Percentiles rank a stretch among this genome's conserved stretches.
Evolutionary conservation across 176 grass and related monocot genomes (phyloP).

Genomic region (Thalia dealbata): DNA sequence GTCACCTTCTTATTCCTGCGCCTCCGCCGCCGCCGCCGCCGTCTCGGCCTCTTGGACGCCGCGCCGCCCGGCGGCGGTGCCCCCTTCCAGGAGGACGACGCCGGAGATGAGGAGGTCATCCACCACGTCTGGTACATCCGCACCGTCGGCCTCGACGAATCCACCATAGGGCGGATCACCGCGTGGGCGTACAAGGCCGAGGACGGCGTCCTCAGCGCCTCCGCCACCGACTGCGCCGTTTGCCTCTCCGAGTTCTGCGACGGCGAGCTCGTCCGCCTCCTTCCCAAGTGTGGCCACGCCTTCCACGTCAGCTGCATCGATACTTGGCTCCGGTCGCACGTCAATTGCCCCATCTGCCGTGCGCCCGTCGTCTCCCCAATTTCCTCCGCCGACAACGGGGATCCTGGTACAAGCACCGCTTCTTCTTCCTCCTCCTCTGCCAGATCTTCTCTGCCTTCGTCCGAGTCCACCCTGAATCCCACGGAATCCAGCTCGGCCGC

Average conservation of each 20-base stretch:
- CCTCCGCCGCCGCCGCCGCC: background rate
- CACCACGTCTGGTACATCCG: constrained; percentile 80
- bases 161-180: constrained; percentile 56
- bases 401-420: background rate
- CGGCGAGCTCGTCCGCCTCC: constrained; percentile 70
- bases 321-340: constrained; percentile 64
- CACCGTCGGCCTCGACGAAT: constrained; percentile 78
- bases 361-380: constrained; percentile 34
- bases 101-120: constrained; percentile 19
- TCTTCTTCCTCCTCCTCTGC: background rate
- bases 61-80: background rate
- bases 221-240: constrained; percentile 36
- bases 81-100: background rate
- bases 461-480: background rate
- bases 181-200: constrained; percentile 55
- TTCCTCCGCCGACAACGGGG: background rate
- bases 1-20: background rate
- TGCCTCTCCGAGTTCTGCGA: constrained; percentile 74
- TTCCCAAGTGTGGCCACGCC: constrained; percentile 62
- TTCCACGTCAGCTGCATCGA: constrained; percentile 85
- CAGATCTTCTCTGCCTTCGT: background rate
- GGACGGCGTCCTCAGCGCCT: background rate
- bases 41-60: background rate
- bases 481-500: background rate
- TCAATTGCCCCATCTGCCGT: constrained; percentile 81